Base-by-base conservation (phyloP, 2,329 filamentous ascomycete species). In the Biscogniauxia sp. region DNA sequence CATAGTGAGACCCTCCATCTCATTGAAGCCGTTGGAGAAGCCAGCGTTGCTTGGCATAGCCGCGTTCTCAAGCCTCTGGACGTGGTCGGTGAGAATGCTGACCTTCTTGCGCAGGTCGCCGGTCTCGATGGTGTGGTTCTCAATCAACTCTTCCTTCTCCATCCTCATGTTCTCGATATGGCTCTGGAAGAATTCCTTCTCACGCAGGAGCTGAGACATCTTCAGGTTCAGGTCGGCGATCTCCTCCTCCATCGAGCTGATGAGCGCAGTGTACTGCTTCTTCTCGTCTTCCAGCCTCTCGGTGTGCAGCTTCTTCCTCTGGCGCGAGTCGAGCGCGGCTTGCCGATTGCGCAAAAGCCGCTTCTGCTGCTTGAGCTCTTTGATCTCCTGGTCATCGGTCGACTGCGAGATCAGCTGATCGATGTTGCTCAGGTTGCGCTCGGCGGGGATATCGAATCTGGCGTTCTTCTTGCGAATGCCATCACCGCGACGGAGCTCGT, bases 381-480 rank as follows among this genome's bases (percentile, higher is more conserved):
- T 98, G 80, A 97, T 91, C 80, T 96, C 90, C 67, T 95, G 88
- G 72, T 98, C 94, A 75, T 96, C 90, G 59, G 87, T 92, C 41
- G 92, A 94, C 77, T 92, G 88, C 57, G 89, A 84, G 76, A 99
- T 98, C 72, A 98, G 84, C 63, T 92, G 85, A 76, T 99, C 95
- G 77, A 99, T 98, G 79, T 96, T 98, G 81, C 86, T 88, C 69
- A 99, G 85, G 72, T 93, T 98, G 64, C 93, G 87, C 79, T 97
- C 95, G 52, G 91, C 88, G 9, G 95, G 95, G 68, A 99, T 99
- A 73, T 98, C 94, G 77, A 98, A 97, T 68, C 94, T 90, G 66
- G 93, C 93, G 73, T 98, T 99, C 89, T 98, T 98, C 88, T 99
- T 99, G 72, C 95, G 87, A 76, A 98, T 96, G 63, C 95, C 92